Evolutionary conservation across 2,329 filamentous ascomycete species (phyloP).

Genomic region (Aspergillus fijiensis): DNA sequence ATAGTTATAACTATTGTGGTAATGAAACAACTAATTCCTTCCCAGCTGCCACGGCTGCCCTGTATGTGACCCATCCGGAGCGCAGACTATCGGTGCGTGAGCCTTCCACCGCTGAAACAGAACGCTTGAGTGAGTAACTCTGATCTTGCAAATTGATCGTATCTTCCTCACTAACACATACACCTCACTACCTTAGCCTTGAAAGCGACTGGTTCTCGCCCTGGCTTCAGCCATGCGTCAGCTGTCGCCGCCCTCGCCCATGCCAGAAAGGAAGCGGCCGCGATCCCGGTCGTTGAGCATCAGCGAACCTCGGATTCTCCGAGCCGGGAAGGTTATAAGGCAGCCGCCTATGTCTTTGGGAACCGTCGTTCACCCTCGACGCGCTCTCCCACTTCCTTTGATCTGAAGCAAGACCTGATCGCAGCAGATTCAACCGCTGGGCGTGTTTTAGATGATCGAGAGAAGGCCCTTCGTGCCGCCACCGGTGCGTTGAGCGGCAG

Average conservation of each 20-base stretch:
- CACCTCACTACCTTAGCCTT: conserved; percentile 17
- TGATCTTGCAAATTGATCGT: background rate
- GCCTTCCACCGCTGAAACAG: conserved; percentile 18
- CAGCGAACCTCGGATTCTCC: conserved; percentile 52
- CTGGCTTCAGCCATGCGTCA: conserved; percentile 56
- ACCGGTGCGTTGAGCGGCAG: conserved; percentile 68
- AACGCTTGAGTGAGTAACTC: conserved; percentile 25
- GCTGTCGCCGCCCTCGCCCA: conserved; percentile 76
- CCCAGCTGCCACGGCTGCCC: conserved; percentile 60
- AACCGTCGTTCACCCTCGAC: conserved; percentile 25
- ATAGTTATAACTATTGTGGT: background rate
- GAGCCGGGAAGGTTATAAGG: conserved; percentile 68
- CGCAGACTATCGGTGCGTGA: conserved; percentile 31
- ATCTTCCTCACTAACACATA: background rate
- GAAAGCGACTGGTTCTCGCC: conserved; percentile 56
- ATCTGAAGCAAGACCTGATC: conserved; percentile 44
- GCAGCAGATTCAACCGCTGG: conserved; percentile 68
- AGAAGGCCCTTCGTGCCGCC: conserved; percentile 71
- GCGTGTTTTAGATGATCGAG: conserved; percentile 42
- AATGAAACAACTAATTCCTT: background rate
- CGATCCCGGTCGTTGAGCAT: conserved; percentile 58
- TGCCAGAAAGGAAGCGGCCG: conserved; percentile 61
- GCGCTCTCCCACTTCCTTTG: conserved; percentile 13
- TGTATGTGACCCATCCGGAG: conserved; percentile 54
- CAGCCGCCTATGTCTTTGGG: conserved; percentile 64